Percentiles rank a stretch among this genome's conserved stretches.
phyloP scores from a whole-genome alignment of 257 asterid genomes.

The Solanum paucissectum region DNA sequence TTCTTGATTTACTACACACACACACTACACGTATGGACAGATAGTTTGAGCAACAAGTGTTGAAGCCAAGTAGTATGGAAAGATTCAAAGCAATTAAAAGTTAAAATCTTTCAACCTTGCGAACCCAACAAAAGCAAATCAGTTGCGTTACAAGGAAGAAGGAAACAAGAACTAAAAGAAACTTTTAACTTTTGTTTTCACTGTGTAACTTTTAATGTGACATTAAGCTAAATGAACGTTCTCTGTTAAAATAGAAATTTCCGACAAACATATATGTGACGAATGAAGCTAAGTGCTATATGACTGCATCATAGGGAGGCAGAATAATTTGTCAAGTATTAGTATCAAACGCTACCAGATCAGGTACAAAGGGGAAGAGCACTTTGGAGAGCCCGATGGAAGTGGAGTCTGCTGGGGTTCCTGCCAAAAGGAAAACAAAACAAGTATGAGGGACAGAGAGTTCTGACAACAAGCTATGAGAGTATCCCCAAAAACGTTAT shows the following conservation, averaged over 20 bases:
- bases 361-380: constrained; percentile 66
- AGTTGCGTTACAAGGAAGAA: neutral
- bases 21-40: neutral
- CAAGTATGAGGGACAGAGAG: neutral
- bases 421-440: constrained; percentile 20
- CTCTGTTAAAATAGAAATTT: neutral
- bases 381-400: constrained; percentile 66
- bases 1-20: neutral
- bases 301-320: neutral
- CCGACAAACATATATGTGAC: neutral
- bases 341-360: constrained; percentile 46
- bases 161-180: neutral
- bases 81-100: neutral
- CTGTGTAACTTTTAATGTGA: too few relatives aligned
- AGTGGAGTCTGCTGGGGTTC: constrained; percentile 82
- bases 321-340: neutral
- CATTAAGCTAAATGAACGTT: neutral
- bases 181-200: neutral
- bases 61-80: neutral
- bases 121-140: neutral
- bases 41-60: neutral
- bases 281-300: neutral
- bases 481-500: neutral
- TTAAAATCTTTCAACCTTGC: neutral
- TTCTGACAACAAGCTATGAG: neutral